These are phyloP conservation scores for Sporothrix mexicana DNA, from an alignment of 2,329 filamentous ascomycete species.

Conservation along the genomic window DNA sequence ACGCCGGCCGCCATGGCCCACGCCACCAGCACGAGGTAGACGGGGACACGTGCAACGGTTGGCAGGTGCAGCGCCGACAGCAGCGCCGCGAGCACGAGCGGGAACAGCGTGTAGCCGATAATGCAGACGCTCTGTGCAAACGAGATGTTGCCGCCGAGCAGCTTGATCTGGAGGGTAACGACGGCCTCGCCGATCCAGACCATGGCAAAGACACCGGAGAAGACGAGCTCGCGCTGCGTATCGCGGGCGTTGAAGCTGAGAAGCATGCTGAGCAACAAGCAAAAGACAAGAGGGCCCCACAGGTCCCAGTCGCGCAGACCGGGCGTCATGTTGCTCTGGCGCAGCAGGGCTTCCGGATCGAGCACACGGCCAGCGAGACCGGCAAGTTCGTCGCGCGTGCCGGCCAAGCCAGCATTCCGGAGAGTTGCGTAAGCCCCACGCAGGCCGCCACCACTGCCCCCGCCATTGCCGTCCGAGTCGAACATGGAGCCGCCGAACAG, in stretches of 20 bases:
- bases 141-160: constrained; percentile 94
- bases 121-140: constrained; percentile 98
- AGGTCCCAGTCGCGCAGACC: constrained; percentile 96
- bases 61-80: constrained; percentile 83
- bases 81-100: constrained; percentile 88
- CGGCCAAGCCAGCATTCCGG: constrained; percentile 62
- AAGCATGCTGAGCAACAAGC: constrained; percentile 74
- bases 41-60: constrained; percentile 82
- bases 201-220: constrained; percentile 94
- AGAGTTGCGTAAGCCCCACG: constrained; percentile 68
- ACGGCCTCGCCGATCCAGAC: constrained; percentile 97
- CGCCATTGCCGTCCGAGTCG: constrained; percentile 55
- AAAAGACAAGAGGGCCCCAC: constrained; percentile 96
- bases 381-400: constrained; percentile 66
- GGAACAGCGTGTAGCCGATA: constrained; percentile 97
- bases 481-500: constrained; percentile 75
- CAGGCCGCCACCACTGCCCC: constrained; percentile 42
- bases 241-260: constrained; percentile 80
- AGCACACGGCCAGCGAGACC: constrained; percentile 66
- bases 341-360: constrained; percentile 66
- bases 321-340: constrained; percentile 78
- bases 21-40: constrained; percentile 84
- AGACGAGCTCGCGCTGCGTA: constrained; percentile 85
- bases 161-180: constrained; percentile 96
- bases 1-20: constrained; percentile 97